Evolutionary conservation across 208 protist species (phyloP).

Genomic region (Naegleria lovaniensis): DNA sequence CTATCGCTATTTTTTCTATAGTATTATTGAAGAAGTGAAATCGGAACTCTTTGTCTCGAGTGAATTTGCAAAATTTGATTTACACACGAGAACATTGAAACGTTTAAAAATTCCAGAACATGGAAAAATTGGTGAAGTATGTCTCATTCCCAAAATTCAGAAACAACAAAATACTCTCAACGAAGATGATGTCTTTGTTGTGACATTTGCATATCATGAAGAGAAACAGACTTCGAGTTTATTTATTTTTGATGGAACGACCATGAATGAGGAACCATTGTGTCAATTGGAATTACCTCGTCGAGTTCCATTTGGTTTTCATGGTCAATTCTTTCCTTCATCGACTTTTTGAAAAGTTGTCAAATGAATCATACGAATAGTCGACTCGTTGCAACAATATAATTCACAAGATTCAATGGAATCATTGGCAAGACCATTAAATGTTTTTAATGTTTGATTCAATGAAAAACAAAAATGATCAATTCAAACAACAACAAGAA

Average conservation of each 20-base stretch:
- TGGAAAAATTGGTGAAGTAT: not conserved
- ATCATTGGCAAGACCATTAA: too few species aligned
- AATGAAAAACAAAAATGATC: too few species aligned
- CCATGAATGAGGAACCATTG: not conserved
- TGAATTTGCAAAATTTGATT: not conserved
- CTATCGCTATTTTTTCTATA: not conserved
- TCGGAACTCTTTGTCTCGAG: not conserved
- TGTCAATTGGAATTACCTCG: not conserved
- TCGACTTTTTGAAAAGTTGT: too few species aligned
- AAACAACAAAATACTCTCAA: not conserved
- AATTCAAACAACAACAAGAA: too few species aligned
- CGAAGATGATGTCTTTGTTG: constrained; percentile 31
- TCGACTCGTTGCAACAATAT: too few species aligned
- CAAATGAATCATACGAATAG: too few species aligned
- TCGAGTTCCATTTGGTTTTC: constrained; percentile 32
- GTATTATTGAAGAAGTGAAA: not conserved
- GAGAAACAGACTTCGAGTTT: not conserved
- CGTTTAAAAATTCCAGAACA: constrained; percentile 2
- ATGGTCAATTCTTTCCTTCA: constrained; percentile 17
- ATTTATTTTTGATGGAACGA: constrained; percentile 15
- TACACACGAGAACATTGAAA: not conserved
- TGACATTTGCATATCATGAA: constrained; percentile 27
- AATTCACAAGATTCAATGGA: too few species aligned
- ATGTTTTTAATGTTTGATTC: too few species aligned
- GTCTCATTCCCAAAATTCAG: not conserved